Conservation (phyloP, 495 filamentous ascomycete genomes). For the Aspergillus affinis region DNA sequence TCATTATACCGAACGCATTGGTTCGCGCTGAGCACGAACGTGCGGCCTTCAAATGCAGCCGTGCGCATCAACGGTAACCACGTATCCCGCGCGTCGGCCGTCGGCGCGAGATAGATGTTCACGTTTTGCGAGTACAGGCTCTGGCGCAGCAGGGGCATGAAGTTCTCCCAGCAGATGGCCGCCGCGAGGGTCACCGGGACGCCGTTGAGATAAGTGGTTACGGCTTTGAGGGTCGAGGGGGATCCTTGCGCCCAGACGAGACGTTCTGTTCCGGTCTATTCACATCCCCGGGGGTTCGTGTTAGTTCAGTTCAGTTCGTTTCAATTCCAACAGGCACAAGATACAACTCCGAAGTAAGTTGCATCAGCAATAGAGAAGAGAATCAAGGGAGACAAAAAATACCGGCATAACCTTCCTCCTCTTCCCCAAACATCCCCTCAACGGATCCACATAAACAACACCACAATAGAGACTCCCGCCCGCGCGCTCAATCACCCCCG, state of each 20-base stretch:
- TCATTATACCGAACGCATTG: slow-evolving; percentile 67
- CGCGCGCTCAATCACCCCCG: slow-evolving; percentile 74
- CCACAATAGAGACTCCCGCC: slow-evolving; percentile 85
- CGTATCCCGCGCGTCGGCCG: slow-evolving; percentile 80
- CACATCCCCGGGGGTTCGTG: not conserved
- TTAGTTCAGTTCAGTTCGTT: too few relatives aligned
- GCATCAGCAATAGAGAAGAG: too few relatives aligned
- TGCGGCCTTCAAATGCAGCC: slow-evolving; percentile 74
- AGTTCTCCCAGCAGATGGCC: slow-evolving; percentile 97
- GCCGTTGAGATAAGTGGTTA: slow-evolving; percentile 77
- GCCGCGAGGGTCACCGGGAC: slow-evolving; percentile 75
- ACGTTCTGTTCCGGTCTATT: slow-evolving; percentile 73
- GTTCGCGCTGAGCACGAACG: slow-evolving; percentile 85
- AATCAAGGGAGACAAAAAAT: slow-evolving; percentile 16
- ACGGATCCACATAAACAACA: slow-evolving; percentile 79
- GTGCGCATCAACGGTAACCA: slow-evolving; percentile 85
- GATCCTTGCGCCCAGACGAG: slow-evolving; percentile 90
- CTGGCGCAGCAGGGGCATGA: slow-evolving; percentile 84
- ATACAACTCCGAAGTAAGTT: too few relatives aligned
- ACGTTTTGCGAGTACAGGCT: slow-evolving; percentile 88
- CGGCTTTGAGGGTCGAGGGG: slow-evolving; percentile 73
- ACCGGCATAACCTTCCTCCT: slow-evolving; percentile 92
- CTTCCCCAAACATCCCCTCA: slow-evolving; percentile 73
- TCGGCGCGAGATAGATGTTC: slow-evolving; percentile 89
- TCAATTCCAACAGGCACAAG: too few relatives aligned